Evolutionary conservation across 1,284 basidiomycete genomes (phyloP).

Genomic region (Trichosporon asahii): DNA sequence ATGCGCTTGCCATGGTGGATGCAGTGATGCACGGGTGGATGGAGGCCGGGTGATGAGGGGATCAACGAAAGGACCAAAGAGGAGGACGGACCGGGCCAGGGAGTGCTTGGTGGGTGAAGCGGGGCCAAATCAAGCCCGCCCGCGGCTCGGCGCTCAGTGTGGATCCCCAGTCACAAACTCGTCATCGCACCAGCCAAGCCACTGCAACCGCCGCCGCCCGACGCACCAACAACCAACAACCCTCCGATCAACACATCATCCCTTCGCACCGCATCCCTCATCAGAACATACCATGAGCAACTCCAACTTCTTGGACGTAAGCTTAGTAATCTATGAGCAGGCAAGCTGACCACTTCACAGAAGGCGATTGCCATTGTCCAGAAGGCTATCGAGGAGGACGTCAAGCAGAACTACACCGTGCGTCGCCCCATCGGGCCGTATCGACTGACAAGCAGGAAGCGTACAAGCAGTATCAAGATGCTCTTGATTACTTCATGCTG

Average conservation of each 20-base stretch:
- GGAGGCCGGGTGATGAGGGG: background rate
- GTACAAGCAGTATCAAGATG: slow-evolving; percentile 90
- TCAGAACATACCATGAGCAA: slow-evolving; percentile 46
- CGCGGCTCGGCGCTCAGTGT: background rate
- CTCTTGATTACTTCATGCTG: slow-evolving; percentile 98
- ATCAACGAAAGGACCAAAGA: background rate
- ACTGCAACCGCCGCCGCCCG: background rate
- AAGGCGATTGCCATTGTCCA: slow-evolving; percentile 93
- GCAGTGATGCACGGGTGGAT: background rate
- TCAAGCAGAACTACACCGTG: slow-evolving; percentile 78
- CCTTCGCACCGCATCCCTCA: background rate
- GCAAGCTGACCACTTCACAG: slow-evolving; percentile 53
- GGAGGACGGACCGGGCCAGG: background rate
- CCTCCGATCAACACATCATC: background rate
- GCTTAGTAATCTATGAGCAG: slow-evolving; percentile 20
- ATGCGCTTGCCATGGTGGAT: slow-evolving; percentile 49
- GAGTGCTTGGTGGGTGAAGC: background rate
- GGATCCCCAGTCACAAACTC: background rate
- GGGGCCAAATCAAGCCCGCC: background rate
- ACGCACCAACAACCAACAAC: background rate
- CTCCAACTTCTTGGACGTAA: slow-evolving; percentile 57
- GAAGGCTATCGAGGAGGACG: slow-evolving; percentile 91
- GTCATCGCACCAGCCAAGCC: slow-evolving; percentile 1
- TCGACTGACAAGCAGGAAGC: slow-evolving; percentile 60
- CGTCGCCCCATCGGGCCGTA: slow-evolving; percentile 13